Conservation (phyloP, 257 asterid species). For the Vinca minor region DNA sequence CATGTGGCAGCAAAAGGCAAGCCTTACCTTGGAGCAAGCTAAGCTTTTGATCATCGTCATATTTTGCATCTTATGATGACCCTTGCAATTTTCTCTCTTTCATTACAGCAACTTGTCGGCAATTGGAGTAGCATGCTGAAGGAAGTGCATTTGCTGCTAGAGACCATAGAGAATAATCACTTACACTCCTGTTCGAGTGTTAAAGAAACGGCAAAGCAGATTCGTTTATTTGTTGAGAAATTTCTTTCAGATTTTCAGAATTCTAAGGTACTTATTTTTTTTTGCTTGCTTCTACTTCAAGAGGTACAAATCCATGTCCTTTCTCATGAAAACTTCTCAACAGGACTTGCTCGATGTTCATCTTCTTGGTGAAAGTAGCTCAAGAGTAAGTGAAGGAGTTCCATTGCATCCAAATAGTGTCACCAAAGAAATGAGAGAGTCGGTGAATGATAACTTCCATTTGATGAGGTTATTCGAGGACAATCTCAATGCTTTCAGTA, state of each 20-base stretch:
- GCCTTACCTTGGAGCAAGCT: slow-evolving; percentile 9
- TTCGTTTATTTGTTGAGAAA: slow-evolving; percentile 39
- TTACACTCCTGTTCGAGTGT: slow-evolving; percentile 50
- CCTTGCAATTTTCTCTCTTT: slow-evolving; percentile 3
- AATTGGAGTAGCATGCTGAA: slow-evolving; percentile 46
- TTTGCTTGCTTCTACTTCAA: neutral
- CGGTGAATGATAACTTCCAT: slow-evolving; percentile 47
- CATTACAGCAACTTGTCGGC: slow-evolving; percentile 77
- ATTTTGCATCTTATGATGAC: neutral
- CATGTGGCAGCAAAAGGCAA: slow-evolving; percentile 93
- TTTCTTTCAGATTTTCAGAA: slow-evolving; percentile 50
- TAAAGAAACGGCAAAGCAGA: slow-evolving; percentile 36
- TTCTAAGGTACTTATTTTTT: slow-evolving; percentile 55
- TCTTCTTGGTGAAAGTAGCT: slow-evolving; percentile 57
- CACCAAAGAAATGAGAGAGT: slow-evolving; percentile 62
- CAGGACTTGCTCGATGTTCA: slow-evolving; percentile 60
- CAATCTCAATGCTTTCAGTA: slow-evolving; percentile 31
- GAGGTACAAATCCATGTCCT: neutral
- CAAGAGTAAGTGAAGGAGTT: slow-evolving; percentile 20
- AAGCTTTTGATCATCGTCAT: neutral
- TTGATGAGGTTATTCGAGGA: slow-evolving; percentile 40
- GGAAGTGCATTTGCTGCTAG: slow-evolving; percentile 58
- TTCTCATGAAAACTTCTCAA: slow-evolving; percentile 15
- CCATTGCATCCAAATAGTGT: slow-evolving; percentile 63
- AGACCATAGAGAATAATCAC: slow-evolving; percentile 49